Base-by-base conservation (phyloP, 2,329 filamentous ascomycete species). In the Ascochyta fabae region DNA sequence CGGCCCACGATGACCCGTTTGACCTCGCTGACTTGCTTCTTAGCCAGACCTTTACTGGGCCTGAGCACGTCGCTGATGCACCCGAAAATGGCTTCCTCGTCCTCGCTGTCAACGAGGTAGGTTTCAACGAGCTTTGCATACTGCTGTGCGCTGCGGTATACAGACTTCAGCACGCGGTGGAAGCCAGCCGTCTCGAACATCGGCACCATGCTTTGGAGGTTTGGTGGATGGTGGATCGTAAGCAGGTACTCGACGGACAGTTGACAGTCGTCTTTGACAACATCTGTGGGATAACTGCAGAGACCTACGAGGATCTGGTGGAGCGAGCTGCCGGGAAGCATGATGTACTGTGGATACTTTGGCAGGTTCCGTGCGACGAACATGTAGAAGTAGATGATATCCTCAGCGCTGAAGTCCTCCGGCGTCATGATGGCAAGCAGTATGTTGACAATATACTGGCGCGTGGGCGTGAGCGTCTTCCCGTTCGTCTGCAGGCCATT, bases 381-480 rank as follows among this genome's bases (percentile, higher is more conserved):
- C 92, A 99, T 99, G 76, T 99, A 92, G 40, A 99, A 84, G 75
- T 96, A 99, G 52, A 99, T 91, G 12, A 90, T 93, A 70, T 98
- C 92, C 58, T 90, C 86, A 0, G 87, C 77, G 0, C 87, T 84
- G 75, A 96, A 98, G 42, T 90, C 86, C 4, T 83, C 80, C 0
- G 86, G 79, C 45, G 88, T 90, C 91, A 99, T 96, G 26, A 97
- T 88, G 72, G 96, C 92, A 10, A 96, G 83, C 54, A 99, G 79
- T 53, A 97, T 96, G 42, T 91, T 94, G 62, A 97, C 84, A 56
- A 99, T 87, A 68, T 96, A 96, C 75, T 99, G 95, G 31, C 95
- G 86, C 68, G 95, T 95, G 45, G 96, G 78, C 26, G 77, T 72
- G 40, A 75, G 47, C 12, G 72, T 59, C 22, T 70, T 72, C 3